phyloP scores from a whole-genome alignment of 192 early-diverging fungal genomes.

The Anaeromyces robustus region DNA sequence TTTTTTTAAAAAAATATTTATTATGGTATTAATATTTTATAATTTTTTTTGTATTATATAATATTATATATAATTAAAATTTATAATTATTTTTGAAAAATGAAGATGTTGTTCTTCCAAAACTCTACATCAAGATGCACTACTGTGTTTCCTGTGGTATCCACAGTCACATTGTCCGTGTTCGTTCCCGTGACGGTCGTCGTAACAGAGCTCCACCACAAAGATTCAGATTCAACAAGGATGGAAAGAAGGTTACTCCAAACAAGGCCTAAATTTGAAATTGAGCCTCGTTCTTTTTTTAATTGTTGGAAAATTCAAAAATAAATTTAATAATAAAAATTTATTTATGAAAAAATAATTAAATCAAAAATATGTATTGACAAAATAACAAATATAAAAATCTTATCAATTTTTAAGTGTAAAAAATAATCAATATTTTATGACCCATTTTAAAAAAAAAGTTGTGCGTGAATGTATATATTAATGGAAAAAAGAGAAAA shows the following conservation, averaged over 20 bases:
- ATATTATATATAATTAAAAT: too few relatives aligned
- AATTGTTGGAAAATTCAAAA: neutral
- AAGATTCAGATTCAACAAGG: conserved; percentile 73
- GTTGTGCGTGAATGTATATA: too few relatives aligned
- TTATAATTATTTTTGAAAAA: too few relatives aligned
- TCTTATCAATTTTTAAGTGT: too few relatives aligned
- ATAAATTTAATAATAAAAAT: neutral
- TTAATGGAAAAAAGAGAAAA: too few relatives aligned
- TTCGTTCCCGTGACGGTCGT: conserved; percentile 73
- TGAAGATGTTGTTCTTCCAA: conserved; percentile 81
- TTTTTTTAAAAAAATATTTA: too few relatives aligned
- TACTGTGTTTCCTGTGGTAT: conserved; percentile 91
- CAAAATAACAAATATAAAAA: too few relatives aligned
- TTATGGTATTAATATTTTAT: too few relatives aligned
- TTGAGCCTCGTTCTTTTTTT: neutral
- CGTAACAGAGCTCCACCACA: conserved; percentile 85
- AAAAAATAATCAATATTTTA: too few relatives aligned
- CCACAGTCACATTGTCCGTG: conserved; percentile 85
- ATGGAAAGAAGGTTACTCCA: conserved; percentile 6
- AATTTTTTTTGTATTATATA: too few relatives aligned
- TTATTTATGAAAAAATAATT: neutral
- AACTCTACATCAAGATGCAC: conserved; percentile 97
- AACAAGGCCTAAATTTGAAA: neutral
- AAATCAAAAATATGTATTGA: too few relatives aligned
- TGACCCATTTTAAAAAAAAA: too few relatives aligned